Percentiles rank a stretch among this genome's conserved stretches.
Conservation (phyloP, 345 rosid species). For the Firmiana major region DNA sequence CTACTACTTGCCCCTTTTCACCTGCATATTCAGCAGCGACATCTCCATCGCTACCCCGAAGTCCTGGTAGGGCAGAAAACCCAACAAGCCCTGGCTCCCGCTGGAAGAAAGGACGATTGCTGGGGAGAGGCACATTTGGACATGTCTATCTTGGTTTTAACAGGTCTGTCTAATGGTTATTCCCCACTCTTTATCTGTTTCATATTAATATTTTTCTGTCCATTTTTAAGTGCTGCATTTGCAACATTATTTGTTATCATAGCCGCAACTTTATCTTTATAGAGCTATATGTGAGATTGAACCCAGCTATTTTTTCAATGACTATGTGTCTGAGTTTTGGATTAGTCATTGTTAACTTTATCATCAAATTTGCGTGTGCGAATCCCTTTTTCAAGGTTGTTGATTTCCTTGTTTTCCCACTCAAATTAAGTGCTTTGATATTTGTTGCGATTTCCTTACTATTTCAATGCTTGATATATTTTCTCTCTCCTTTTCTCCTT, state of each 20-base stretch:
- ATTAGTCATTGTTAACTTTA: neutral
- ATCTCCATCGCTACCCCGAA: constrained; percentile 93
- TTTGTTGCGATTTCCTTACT: neutral
- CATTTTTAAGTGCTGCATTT: neutral
- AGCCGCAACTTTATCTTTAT: neutral
- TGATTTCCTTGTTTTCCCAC: constrained; percentile 2
- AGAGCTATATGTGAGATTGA: constrained; percentile 1
- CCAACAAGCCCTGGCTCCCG: constrained; percentile 60
- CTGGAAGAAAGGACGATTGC: constrained; percentile 61
- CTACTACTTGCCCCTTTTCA: constrained; percentile 75
- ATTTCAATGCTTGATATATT: constrained; percentile 5
- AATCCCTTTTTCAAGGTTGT: neutral
- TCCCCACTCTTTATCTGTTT: neutral
- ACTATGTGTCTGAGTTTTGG: neutral
- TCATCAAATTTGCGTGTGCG: neutral
- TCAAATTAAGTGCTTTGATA: neutral
- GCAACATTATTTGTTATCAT: neutral
- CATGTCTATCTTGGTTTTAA: constrained; percentile 72
- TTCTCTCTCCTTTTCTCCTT: constrained; percentile 12
- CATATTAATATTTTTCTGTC: neutral
- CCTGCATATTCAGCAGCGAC: constrained; percentile 84
- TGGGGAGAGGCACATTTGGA: constrained; percentile 69
- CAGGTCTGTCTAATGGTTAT: constrained; percentile 35
- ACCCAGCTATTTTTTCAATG: neutral
- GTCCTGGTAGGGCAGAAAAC: constrained; percentile 87